These are phyloP conservation scores for Penicillium samsonianum DNA, from an alignment of 495 filamentous ascomycete genomes.

Conservation along the genomic window DNA sequence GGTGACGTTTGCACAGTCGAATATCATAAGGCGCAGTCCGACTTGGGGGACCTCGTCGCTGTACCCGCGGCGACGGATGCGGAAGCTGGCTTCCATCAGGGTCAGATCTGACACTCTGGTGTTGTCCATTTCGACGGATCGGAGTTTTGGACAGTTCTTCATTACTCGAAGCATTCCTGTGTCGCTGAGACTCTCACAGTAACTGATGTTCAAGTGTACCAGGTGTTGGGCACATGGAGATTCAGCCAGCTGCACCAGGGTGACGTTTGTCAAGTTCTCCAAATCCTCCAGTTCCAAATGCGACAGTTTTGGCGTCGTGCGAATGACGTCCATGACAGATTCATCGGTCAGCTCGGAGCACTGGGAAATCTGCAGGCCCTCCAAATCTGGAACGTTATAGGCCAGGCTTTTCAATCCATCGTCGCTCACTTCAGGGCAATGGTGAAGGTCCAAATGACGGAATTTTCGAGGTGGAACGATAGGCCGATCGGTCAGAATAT, in stretches of 20 bases:
- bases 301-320: conserved; percentile 71
- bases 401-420: conserved; percentile 65
- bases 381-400: conserved; percentile 72
- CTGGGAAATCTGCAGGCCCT: conserved; percentile 78
- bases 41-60: conserved; percentile 53
- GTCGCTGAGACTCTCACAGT: conserved; percentile 85
- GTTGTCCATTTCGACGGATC: conserved; percentile 86
- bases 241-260: conserved; percentile 70
- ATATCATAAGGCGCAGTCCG: conserved; percentile 77
- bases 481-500: conserved; percentile 72
- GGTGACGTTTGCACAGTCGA: conserved; percentile 86
- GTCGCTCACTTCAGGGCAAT: conserved; percentile 73
- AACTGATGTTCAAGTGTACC: conserved; percentile 83
- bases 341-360: conserved; percentile 72
- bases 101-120: conserved; percentile 85
- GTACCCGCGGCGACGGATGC: conserved; percentile 67
- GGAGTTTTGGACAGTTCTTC: conserved; percentile 67
- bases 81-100: conserved; percentile 81
- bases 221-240: conserved; percentile 69
- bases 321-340: conserved; percentile 69
- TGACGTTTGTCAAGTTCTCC: conserved; percentile 68
- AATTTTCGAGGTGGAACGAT: conserved; percentile 77
- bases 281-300: conserved; percentile 92
- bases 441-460: conserved; percentile 80
- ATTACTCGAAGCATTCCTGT: conserved; percentile 81